A percentile compares a stretch with the other conserved stretches of the same genome.
Conservation (phyloP, 768 basidiomycete species). For the Boletus tylopilopsis region DNA sequence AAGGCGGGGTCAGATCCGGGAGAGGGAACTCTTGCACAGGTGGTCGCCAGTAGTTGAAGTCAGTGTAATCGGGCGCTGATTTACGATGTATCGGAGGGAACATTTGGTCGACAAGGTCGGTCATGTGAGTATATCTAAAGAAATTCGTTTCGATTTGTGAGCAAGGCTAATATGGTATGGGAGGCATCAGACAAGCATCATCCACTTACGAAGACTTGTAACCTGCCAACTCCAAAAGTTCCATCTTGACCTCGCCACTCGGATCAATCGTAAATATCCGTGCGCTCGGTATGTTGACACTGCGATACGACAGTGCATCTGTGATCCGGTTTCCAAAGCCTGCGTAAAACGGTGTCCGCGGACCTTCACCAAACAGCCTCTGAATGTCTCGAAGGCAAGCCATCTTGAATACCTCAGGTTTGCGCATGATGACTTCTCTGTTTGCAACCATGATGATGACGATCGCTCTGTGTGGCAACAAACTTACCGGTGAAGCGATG, state of each 20-base stretch:
- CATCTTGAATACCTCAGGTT: conserved; percentile 99
- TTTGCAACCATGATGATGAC: not conserved
- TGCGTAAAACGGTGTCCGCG: conserved; percentile 84
- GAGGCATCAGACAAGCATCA: no score
- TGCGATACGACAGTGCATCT: conserved; percentile 96
- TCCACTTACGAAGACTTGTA: conserved; percentile 87
- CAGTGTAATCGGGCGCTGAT: conserved; percentile 87
- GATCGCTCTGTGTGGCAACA: not conserved
- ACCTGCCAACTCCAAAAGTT: conserved; percentile 91
- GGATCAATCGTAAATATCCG: conserved; percentile 98
- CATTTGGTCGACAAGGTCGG: conserved; percentile 99
- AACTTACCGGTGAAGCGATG: conserved; percentile 84
- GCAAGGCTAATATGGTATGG: not conserved
- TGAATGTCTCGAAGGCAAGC: conserved; percentile 95
- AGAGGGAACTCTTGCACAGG: conserved; percentile 75
- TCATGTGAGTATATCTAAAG: conserved; percentile 93
- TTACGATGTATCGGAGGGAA: conserved; percentile 94
- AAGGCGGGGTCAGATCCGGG: conserved; percentile 81
- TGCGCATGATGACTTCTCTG: conserved; percentile 98
- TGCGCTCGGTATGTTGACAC: conserved; percentile 89
- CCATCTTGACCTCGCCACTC: conserved; percentile 93
- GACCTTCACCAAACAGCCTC: conserved; percentile 73
- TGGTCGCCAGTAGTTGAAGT: conserved; percentile 94
- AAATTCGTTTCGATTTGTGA: not conserved
- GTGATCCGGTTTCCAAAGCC: conserved; percentile 99